A percentile compares a stretch with the other conserved stretches of the same genome.
phyloP scores from a whole-genome alignment of 2,329 filamentous ascomycete species.

The Exophiala bonariae region DNA sequence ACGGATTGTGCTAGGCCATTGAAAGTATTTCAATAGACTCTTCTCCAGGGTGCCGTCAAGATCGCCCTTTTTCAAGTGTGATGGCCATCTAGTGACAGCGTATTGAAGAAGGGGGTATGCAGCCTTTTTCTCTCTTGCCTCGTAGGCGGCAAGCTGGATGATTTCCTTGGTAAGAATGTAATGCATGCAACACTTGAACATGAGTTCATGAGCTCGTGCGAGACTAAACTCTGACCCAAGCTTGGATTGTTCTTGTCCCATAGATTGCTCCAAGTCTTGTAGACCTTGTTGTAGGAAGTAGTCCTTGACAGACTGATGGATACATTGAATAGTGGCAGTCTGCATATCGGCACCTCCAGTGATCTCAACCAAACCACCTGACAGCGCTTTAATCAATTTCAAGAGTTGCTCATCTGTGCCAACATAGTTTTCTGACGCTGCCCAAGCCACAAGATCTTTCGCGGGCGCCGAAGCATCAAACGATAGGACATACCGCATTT shows the following conservation, averaged over 20 bases:
- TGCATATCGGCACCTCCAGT: neutral
- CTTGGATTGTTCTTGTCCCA: neutral
- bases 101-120: slow-evolving; percentile 1
- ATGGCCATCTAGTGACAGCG: slow-evolving; percentile 1
- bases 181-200: slow-evolving; percentile 6
- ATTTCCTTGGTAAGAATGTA: slow-evolving; percentile 3
- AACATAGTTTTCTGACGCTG: neutral
- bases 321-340: neutral
- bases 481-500: slow-evolving; percentile 3
- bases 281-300: slow-evolving; percentile 5
- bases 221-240: neutral
- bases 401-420: neutral
- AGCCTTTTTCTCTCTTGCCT: neutral
- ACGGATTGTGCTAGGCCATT: neutral
- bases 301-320: slow-evolving; percentile 11
- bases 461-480: neutral
- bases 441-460: neutral
- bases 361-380: slow-evolving; percentile 5
- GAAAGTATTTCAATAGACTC: neutral
- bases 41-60: neutral
- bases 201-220: slow-evolving; percentile 2
- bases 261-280: slow-evolving; percentile 1
- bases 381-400: slow-evolving; percentile 3
- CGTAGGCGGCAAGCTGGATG: neutral
- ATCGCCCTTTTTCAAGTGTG: slow-evolving; percentile 2